Evolutionary conservation across 1,284 basidiomycete species (phyloP), one percentile per base, ranked within the genome.

Genomic region (Pisolithus thermaeus): DNA sequence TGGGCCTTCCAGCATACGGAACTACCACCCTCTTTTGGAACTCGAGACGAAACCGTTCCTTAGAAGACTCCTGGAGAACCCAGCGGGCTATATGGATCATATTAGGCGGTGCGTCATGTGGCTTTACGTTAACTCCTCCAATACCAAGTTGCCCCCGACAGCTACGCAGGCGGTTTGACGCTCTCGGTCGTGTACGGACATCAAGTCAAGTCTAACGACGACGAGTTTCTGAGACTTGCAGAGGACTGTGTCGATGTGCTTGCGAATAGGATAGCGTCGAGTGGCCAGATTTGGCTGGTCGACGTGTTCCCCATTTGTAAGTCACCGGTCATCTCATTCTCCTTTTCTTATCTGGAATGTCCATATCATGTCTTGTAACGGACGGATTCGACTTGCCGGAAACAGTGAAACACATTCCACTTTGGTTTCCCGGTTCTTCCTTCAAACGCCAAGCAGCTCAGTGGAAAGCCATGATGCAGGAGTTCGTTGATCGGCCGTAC

Each of bases 381-480:
- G 18, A 20, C 1, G 18, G 18, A 20, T 20, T 20, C 18, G 18
- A 20, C 18, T 20, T 20, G 18, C 18, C 18, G 18, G 56, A 61
- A 48, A 49, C 48, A 56, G 63, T 79, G 46, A 70, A 67, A 58
- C 56, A 72, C 47, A 42, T 79, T 40, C 78, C 78, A 8, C 58
- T 64, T 22, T 79, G 73, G 73, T 63, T 74, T 30, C 77, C 76
- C 3, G 73, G 75, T 7, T 69, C 72, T 1, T 65, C 63, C 3
- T 83, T 83, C 59, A 75, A 76, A 55, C 63, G 65, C 9, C 82
- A 83, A 55, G 83, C 84, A 2, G 68, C 58, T 23, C 60, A 60
- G n/a, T 87, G 85, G 84, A 83, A 80, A 62, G 73, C 73, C 44
- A 78, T 77, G 67, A 80, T 86, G 69, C 74, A 83, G 54, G 80